These are phyloP conservation scores for Leucosporidium creatinivorum DNA, from an alignment of 768 basidiomycete species.

Conservation along the genomic window DNA sequence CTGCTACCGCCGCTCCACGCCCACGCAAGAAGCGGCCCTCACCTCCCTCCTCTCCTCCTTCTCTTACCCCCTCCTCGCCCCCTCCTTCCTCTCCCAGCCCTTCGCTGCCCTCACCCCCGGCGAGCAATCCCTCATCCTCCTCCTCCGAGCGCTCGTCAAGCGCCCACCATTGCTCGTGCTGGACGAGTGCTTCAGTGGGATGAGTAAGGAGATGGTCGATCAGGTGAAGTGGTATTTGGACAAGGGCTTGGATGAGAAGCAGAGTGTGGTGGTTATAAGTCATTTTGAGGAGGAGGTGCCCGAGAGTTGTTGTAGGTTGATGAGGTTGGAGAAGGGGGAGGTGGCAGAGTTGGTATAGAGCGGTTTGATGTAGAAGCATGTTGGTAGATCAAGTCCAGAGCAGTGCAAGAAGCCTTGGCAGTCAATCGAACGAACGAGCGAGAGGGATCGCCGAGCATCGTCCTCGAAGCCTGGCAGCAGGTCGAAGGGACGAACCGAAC, in stretches of 20 bases:
- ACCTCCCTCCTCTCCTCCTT: slow-evolving; percentile 59
- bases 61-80: slow-evolving; percentile 36
- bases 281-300: slow-evolving; percentile 92
- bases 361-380: not conserved
- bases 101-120: slow-evolving; percentile 65
- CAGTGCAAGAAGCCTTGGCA: too few relatives aligned
- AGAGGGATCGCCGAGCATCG: too few relatives aligned
- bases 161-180: slow-evolving; percentile 67
- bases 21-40: slow-evolving; percentile 47
- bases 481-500: too few relatives aligned
- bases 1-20: slow-evolving; percentile 50
- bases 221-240: slow-evolving; percentile 60
- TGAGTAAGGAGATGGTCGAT: slow-evolving; percentile 70
- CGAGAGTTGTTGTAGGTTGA: not conserved
- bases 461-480: too few relatives aligned
- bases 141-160: slow-evolving; percentile 77
- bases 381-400: too few relatives aligned
- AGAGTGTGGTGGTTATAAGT: slow-evolving; percentile 76
- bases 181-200: slow-evolving; percentile 90
- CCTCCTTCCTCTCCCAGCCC: slow-evolving; percentile 46
- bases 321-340: slow-evolving; percentile 13
- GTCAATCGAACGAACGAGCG: too few relatives aligned
- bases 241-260: slow-evolving; percentile 46
- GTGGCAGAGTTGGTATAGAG: slow-evolving; percentile 12
- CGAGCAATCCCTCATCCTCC: slow-evolving; percentile 70